Percentiles rank a stretch among this genome's conserved stretches.
Conservation (phyloP, 495 filamentous ascomycete species). For the Podospora pseudocomata region DNA sequence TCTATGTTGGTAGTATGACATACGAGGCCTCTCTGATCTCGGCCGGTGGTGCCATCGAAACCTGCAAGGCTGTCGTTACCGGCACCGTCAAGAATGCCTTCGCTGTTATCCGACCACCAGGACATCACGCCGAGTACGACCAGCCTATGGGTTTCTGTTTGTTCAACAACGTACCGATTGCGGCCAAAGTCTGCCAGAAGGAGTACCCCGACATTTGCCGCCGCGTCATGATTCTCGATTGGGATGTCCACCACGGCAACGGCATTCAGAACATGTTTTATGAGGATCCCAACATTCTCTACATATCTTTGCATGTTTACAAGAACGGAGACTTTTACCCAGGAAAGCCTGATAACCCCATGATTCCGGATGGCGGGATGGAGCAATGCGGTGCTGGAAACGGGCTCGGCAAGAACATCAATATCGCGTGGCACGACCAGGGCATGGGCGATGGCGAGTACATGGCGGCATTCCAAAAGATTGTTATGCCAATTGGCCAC, state of each 20-base stretch:
- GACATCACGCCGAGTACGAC: slow-evolving; percentile 87
- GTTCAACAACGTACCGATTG: slow-evolving; percentile 95
- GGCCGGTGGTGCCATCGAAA: slow-evolving; percentile 93
- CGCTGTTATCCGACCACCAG: slow-evolving; percentile 89
- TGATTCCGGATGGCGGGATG: slow-evolving; percentile 63
- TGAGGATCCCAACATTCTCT: slow-evolving; percentile 88
- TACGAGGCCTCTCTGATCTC: slow-evolving; percentile 77
- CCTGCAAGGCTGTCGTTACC: slow-evolving; percentile 75
- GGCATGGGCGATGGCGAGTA: slow-evolving; percentile 98
- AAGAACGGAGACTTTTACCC: slow-evolving; percentile 83
- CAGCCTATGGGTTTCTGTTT: slow-evolving; percentile 89
- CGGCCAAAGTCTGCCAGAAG: slow-evolving; percentile 74
- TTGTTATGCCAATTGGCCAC: slow-evolving; percentile 93
- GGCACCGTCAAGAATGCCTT: slow-evolving; percentile 88
- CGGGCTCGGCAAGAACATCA: slow-evolving; percentile 88
- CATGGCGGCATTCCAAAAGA: slow-evolving; percentile 88
- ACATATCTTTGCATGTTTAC: slow-evolving; percentile 94
- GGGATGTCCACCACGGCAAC: slow-evolving; percentile 87
- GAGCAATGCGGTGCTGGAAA: slow-evolving; percentile 68
- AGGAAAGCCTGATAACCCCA: slow-evolving; percentile 56
- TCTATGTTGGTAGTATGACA: slow-evolving; percentile 83
- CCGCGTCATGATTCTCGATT: slow-evolving; percentile 90
- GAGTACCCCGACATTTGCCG: slow-evolving; percentile 73
- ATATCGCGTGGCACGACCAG: slow-evolving; percentile 87
- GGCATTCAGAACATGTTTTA: slow-evolving; percentile 97